Evolutionary conservation across 2,329 filamentous ascomycete species (phyloP), one percentile per base, ranked within the genome.

Genomic region (Monosporascus sp.): DNA sequence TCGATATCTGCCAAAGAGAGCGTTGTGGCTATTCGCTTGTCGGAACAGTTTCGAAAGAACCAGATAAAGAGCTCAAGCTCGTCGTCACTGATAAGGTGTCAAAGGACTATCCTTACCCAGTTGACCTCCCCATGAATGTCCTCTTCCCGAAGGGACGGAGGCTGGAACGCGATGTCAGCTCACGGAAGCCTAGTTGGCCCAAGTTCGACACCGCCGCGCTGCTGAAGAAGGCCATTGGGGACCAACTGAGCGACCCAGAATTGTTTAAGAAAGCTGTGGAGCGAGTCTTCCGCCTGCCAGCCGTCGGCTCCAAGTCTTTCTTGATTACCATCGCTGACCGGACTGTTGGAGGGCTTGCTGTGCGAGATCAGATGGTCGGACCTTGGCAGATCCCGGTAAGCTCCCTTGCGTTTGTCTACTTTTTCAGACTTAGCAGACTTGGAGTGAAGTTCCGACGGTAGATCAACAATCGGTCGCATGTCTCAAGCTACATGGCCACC

Each of bases 281-380:
- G 61, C 79, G 90, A 56, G 90, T 97, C 3, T 84, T 97, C 51
- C 83, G 84, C 48, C 78, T 97, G 50, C 93, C 94, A 20, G 83
- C 92, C 1, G 94, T 97, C 22, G 93, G 91, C n/a, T 97, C 92
- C 22, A 97, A 97, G 73, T 91, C 88, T 22, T 99, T 97, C 76
- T 79, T 99, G 38, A 97, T 99, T 65, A 97, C 94, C 2, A 99
- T 97, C 60, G 92, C 89, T 48, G 94, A 97, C 70, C 84, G 94
- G 57, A 90, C 88, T 27, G 92, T 97, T 31, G 93, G 93, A 59
- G 94, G 93, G 49, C 79, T 97, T 53, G 91, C 90, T 7, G 84
- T 88, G 9, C 83, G 92, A 58, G 94, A 97, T 67, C 94, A 97
- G 70, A 92, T 97, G 83, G 93, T 97, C 51, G 94, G 94, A 1